These are phyloP conservation scores for Alloascoidea africana DNA, from an alignment of 805 yeast species.

Conservation along the genomic window DNA sequence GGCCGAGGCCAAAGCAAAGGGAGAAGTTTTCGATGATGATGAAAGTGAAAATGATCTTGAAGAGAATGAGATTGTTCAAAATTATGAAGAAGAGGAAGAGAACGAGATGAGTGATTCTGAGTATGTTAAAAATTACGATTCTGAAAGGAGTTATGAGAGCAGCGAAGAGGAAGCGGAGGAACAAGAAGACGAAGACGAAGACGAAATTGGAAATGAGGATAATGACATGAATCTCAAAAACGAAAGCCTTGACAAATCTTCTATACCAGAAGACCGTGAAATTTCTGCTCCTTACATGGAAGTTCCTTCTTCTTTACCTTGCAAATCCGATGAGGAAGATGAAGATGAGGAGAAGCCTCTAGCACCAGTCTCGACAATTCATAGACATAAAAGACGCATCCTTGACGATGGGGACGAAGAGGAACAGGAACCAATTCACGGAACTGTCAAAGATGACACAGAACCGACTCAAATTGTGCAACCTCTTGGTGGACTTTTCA, in stretches of 20 bases:
- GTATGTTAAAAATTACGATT: not conserved
- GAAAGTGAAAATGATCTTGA: not conserved
- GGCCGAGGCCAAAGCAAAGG: conserved; percentile 1
- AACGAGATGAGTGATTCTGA: not conserved
- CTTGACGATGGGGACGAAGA: not conserved
- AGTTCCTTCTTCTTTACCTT: not conserved
- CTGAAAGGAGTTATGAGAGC: not conserved
- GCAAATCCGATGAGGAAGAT: not conserved
- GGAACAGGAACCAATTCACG: not conserved
- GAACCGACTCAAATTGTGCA: not conserved
- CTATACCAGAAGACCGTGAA: too few species aligned
- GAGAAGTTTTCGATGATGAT: not conserved
- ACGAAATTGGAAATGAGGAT: too few species aligned
- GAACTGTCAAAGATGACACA: too few species aligned
- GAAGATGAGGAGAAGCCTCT: not conserved
- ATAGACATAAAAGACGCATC: not conserved
- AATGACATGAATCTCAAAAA: not conserved
- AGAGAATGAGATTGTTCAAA: too few species aligned
- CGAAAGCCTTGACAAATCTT: too few species aligned
- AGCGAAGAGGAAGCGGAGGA: not conserved
- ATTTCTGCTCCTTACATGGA: too few species aligned
- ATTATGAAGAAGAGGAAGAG: conserved; percentile 1
- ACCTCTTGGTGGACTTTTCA: not conserved
- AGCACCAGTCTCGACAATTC: not conserved
- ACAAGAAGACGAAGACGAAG: not conserved